Evolutionary conservation across 169 alveolate species (phyloP), one percentile per base, ranked within the genome.

Genomic region (Besnoitia besnoiti): DNA sequence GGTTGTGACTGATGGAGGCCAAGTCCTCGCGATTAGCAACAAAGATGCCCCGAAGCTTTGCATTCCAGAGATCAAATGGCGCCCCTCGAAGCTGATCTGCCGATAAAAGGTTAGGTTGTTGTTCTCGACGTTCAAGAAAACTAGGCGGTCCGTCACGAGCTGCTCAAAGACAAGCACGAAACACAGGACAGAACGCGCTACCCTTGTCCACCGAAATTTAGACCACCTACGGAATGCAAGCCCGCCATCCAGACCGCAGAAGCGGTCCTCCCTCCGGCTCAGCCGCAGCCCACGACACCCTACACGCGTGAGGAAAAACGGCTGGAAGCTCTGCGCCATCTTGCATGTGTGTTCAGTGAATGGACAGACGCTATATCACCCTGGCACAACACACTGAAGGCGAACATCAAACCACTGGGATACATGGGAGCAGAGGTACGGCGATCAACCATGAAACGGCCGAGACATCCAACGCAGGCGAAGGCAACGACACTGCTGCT

Each of bases 111-210:
- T 37, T 19, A 91, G 39, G 40, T 79, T 39, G 42, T 21, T 62
- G 88, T 84, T 61, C 46, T 61, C 67, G 46, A 84, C 49, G 47
- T 89, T 75, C 50, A 91, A 67, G 44, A 91, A 91, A 10, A 89
- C 77, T 30, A 91, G 51, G 46, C 94, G 94, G n/a, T 91, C 94
- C 19, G 94, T 47, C 27, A 91, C 76, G 16, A 91, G 91, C 91
- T 90, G 93, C 55, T 12, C n/a, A 77, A 10, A 77, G n/a, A 33
- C 55, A 14, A 14, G 16, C 55, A 77, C 85, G 51, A 12, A n/a
- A n/a, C n/a, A n/a, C 12, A 51, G n/a, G 21, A 51, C 21, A 21
- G 62, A 16, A 16, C 62, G 62, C 12, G n/a, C 21, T 51, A 51
- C 12, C 12, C 16, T 27, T 35, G 51, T 49, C 77, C 33, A 19